Conservation (phyloP, 495 filamentous ascomycete species). For the Hapsidospora chrysogenum region DNA sequence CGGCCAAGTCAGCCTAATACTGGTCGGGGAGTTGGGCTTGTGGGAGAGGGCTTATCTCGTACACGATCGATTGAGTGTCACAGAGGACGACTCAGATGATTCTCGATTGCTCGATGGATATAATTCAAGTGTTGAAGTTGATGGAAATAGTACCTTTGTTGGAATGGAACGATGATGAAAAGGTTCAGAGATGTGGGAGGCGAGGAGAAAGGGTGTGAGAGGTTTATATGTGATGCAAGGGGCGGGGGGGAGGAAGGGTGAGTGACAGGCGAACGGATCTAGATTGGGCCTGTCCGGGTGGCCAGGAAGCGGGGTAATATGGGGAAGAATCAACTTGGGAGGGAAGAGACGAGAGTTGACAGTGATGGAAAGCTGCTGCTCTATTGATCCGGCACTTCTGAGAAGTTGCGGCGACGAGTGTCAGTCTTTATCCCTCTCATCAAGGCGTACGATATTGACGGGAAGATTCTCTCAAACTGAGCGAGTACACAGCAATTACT, state of each 20-base stretch:
- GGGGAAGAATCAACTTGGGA: neutral
- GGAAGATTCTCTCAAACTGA: neutral
- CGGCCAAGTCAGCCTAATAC: neutral
- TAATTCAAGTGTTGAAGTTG: too few relatives aligned
- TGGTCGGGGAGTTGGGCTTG: neutral
- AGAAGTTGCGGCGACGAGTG: neutral
- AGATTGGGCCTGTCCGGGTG: neutral
- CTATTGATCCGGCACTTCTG: neutral
- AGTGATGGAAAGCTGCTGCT: neutral
- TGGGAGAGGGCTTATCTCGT: neutral
- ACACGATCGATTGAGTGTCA: too few relatives aligned
- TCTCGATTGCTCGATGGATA: neutral
- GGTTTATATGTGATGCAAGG: neutral
- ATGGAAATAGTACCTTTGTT: too few relatives aligned
- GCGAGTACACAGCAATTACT: neutral
- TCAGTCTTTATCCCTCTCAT: neutral
- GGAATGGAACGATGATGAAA: neutral
- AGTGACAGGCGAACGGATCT: neutral
- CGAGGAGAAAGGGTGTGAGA: neutral
- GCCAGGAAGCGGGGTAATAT: neutral
- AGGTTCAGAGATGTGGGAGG: too few relatives aligned
- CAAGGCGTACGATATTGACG: neutral
- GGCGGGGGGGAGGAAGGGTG: neutral
- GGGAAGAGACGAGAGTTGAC: neutral
- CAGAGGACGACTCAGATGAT: neutral